Evolutionary conservation across 2,329 filamentous ascomycete genomes (phyloP).

Genomic region (Fusarium robinianum): DNA sequence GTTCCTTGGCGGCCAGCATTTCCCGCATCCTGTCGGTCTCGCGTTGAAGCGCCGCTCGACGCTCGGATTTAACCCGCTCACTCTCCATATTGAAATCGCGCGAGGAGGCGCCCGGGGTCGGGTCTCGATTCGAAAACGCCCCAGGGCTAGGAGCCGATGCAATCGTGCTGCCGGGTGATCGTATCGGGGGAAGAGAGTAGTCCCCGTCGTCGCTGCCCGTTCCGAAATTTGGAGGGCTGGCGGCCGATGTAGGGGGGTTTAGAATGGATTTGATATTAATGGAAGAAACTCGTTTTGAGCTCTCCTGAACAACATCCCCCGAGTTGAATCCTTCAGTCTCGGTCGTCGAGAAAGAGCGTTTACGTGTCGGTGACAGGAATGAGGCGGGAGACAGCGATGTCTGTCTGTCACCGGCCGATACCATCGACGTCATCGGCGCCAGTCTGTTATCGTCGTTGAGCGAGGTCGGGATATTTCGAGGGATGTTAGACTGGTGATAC

Average conservation of each 20-base stretch:
- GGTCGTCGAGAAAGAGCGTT: slow-evolving; percentile 68
- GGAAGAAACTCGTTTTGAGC: slow-evolving; percentile 68
- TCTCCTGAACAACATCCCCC: slow-evolving; percentile 50
- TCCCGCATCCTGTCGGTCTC: slow-evolving; percentile 79
- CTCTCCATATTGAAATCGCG: slow-evolving; percentile 46
- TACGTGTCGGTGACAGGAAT: slow-evolving; percentile 63
- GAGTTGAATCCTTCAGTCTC: slow-evolving; percentile 54
- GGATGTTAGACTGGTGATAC: slow-evolving; percentile 54
- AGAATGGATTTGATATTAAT: slow-evolving; percentile 80
- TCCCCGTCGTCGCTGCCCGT: slow-evolving; percentile 45
- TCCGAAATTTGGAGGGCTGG: slow-evolving; percentile 27
- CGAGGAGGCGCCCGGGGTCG: slow-evolving; percentile 29
- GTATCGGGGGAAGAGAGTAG: slow-evolving; percentile 49
- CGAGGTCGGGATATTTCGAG: slow-evolving; percentile 46
- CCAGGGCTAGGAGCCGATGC: slow-evolving; percentile 49
- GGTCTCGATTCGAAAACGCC: slow-evolving; percentile 43
- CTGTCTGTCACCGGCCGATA: slow-evolving; percentile 53
- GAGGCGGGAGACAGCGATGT: slow-evolving; percentile 64
- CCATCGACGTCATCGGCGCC: slow-evolving; percentile 57
- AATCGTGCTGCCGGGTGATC: slow-evolving; percentile 49
- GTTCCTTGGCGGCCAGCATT: slow-evolving; percentile 72
- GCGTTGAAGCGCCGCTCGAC: slow-evolving; percentile 66
- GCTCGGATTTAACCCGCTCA: slow-evolving; percentile 62
- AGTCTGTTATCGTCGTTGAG: slow-evolving; percentile 62
- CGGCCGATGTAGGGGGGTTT: slow-evolving; percentile 56